Conservation (phyloP, 768 basidiomycete species). For the Leccinum ochraceum region DNA sequence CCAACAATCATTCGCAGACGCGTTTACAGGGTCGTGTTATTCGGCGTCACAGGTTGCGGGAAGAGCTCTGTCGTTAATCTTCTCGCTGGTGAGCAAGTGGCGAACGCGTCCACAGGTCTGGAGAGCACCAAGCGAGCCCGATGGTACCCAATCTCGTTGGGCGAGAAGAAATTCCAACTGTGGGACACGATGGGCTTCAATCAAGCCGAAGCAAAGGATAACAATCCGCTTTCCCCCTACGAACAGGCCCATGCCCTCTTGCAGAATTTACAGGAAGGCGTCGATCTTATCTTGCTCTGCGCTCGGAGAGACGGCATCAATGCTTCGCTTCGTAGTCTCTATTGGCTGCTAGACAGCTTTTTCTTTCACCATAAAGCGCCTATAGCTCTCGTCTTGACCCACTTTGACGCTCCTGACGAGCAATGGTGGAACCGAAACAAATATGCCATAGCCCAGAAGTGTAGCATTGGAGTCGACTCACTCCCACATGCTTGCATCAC, state of each 20-base stretch:
- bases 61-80: conserved; percentile 35
- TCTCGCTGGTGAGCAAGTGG: conserved; percentile 26
- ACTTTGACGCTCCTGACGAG: conserved; percentile 35
- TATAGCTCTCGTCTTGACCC: conserved; percentile 40
- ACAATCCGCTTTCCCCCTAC: conserved; percentile 22
- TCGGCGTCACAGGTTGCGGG: conserved; percentile 31
- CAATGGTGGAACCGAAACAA: conserved; percentile 24
- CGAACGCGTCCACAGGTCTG: conserved; percentile 30
- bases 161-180: conserved; percentile 25
- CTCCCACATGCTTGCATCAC: conserved; percentile 22
- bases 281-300: conserved; percentile 42
- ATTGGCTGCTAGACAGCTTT: conserved; percentile 38
- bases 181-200: conserved; percentile 39
- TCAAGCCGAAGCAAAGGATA: conserved; percentile 19
- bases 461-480: conserved; percentile 8
- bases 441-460: conserved; percentile 16
- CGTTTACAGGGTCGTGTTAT: conserved; percentile 25
- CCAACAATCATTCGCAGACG: conserved; percentile 11
- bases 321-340: conserved; percentile 37
- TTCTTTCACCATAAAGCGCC: conserved; percentile 39
- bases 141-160: conserved; percentile 22
- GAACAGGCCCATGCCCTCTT: conserved; percentile 37
- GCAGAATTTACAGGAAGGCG: conserved; percentile 32
- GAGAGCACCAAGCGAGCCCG: conserved; percentile 33
- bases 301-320: conserved; percentile 40